phyloP scores from a whole-genome alignment of 2,329 filamentous ascomycete genomes.

The Fusarium redolens region DNA sequence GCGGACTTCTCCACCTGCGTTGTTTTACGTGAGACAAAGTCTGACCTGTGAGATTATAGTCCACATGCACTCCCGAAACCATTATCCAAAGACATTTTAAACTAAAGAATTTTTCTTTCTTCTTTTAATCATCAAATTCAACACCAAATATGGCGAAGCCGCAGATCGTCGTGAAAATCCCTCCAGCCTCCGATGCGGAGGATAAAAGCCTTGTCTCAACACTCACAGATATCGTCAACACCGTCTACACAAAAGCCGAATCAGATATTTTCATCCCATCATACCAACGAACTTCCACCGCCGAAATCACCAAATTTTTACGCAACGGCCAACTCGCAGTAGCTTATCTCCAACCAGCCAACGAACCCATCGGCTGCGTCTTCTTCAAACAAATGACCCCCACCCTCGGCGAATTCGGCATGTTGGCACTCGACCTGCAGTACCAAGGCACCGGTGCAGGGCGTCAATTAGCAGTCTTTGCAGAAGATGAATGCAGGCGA shows the following conservation, averaged over 20 bases:
- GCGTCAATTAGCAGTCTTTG: conserved; percentile 42
- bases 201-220: conserved; percentile 23
- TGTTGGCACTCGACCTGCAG: conserved; percentile 43
- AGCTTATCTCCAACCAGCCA: conserved; percentile 19
- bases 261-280: conserved; percentile 42
- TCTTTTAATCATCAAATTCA: too few species aligned
- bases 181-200: conserved; percentile 26
- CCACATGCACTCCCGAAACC: too few species aligned
- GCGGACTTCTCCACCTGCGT: neutral
- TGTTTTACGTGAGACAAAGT: neutral
- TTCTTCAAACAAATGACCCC: conserved; percentile 38
- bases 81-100: too few species aligned
- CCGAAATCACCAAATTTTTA: conserved; percentile 40
- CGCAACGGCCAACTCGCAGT: conserved; percentile 41
- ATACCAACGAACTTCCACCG: conserved; percentile 41
- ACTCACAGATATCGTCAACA: conserved; percentile 44
- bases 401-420: conserved; percentile 43
- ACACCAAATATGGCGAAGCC: neutral
- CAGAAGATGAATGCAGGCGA: conserved; percentile 43
- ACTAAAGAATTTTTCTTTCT: too few species aligned
- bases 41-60: neutral
- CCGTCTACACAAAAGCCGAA: conserved; percentile 43
- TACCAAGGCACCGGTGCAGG: conserved; percentile 43
- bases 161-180: conserved; percentile 36
- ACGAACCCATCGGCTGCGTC: conserved; percentile 43